Percentiles rank a stretch among this genome's conserved stretches.
These are phyloP conservation scores for Sungouiozyma ichnusensis DNA, from an alignment of 805 yeast genomes.

Conservation along the genomic window DNA sequence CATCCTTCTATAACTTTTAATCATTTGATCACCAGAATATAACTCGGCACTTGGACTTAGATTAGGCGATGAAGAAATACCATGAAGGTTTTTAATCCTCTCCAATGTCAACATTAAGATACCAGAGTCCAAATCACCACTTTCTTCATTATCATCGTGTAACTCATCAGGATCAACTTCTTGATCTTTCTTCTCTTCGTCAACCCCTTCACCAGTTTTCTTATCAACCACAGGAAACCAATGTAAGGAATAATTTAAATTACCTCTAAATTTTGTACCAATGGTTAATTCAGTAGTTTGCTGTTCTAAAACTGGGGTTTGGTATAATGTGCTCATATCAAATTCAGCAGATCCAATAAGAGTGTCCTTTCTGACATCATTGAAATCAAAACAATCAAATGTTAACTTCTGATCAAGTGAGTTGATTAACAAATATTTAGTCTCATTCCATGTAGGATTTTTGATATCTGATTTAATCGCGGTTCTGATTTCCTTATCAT, in stretches of 20 bases:
- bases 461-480: conserved; percentile 45
- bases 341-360: conserved; percentile 41
- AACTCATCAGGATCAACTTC: conserved; percentile 11
- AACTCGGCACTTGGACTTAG: conserved; percentile 60
- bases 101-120: conserved; percentile 54
- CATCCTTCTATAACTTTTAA: conserved; percentile 49
- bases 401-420: conserved; percentile 46
- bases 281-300: conserved; percentile 25
- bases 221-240: conserved; percentile 30
- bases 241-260: conserved; percentile 43
- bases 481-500: conserved; percentile 35
- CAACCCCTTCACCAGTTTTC: conserved; percentile 13
- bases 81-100: conserved; percentile 49
- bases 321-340: conserved; percentile 50
- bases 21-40: conserved; percentile 44
- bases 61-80: conserved; percentile 35
- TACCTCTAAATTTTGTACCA: conserved; percentile 44
- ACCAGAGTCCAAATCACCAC: conserved; percentile 60
- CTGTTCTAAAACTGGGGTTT: conserved; percentile 31
- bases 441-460: conserved; percentile 58
- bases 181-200: conserved; percentile 2
- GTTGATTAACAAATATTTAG: conserved; percentile 48
- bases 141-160: conserved; percentile 22
- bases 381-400: conserved; percentile 45
- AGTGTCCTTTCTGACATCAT: conserved; percentile 45